Evolutionary conservation across 495 filamentous ascomycete species (phyloP).

Genomic region (Neurospora tetrasperma): DNA sequence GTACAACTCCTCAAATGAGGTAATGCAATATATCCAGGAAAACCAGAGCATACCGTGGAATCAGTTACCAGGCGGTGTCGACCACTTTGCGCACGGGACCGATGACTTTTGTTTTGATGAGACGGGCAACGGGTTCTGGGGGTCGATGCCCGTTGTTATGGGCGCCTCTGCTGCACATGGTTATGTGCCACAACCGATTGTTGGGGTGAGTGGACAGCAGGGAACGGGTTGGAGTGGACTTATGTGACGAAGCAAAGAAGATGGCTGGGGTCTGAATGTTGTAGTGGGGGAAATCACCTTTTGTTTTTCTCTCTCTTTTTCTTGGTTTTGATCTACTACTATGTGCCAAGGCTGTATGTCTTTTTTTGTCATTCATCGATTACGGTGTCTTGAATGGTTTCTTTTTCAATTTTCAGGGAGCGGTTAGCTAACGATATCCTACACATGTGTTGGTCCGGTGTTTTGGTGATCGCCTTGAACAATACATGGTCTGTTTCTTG

Average conservation of each 20-base stretch:
- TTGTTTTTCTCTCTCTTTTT: background rate
- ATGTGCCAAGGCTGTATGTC: background rate
- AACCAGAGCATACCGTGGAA: constrained; percentile 25
- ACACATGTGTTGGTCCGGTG: background rate
- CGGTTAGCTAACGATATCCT: background rate
- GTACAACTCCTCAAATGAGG: constrained; percentile 14
- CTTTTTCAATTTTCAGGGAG: background rate
- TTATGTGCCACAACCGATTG: background rate
- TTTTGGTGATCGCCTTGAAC: background rate
- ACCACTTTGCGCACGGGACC: constrained; percentile 32
- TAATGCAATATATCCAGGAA: constrained; percentile 19
- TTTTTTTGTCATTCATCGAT: background rate
- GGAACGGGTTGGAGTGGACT: background rate
- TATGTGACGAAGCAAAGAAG: background rate
- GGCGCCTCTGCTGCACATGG: background rate
- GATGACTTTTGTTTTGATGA: constrained; percentile 12
- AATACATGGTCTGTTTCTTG: background rate
- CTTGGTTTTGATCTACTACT: background rate
- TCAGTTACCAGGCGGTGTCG: constrained; percentile 27
- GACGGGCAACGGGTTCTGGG: constrained; percentile 20
- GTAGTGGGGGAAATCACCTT: background rate
- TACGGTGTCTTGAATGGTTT: background rate
- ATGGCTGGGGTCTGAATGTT: background rate
- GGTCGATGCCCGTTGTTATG: constrained; percentile 7
- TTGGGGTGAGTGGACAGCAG: background rate